These are phyloP conservation scores for Microsporum audouinii DNA, from an alignment of 2,329 filamentous ascomycete species.

Conservation along the genomic window DNA sequence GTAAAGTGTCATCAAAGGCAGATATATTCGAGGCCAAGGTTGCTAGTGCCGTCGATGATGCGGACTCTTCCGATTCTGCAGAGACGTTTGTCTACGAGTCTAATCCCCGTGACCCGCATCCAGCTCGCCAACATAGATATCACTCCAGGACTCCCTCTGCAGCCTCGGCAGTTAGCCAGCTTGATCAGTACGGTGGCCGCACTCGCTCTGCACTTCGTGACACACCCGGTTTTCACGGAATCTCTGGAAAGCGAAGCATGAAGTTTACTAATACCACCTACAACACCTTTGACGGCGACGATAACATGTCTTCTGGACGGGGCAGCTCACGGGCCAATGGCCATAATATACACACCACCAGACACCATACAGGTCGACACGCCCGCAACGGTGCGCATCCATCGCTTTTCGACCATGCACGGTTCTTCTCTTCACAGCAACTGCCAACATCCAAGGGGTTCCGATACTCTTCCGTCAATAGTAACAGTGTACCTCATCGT, in stretches of 20 bases:
- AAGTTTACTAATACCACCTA: constrained; percentile 66
- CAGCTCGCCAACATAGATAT: constrained; percentile 56
- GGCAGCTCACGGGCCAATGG: constrained; percentile 52
- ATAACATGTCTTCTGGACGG: constrained; percentile 52
- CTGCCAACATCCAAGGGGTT: constrained; percentile 54
- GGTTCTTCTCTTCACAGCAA: constrained; percentile 41
- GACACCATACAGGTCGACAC: constrained; percentile 71
- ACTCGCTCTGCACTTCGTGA: constrained; percentile 60
- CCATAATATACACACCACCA: constrained; percentile 51
- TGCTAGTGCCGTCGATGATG: constrained; percentile 88
- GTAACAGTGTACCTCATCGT: constrained; percentile 45
- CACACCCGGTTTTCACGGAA: constrained; percentile 40
- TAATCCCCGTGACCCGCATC: constrained; percentile 58
- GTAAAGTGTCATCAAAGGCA: constrained; percentile 79
- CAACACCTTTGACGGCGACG: constrained; percentile 52
- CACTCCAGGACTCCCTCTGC: constrained; percentile 92
- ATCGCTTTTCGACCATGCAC: constrained; percentile 66
- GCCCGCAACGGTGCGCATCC: constrained; percentile 58
- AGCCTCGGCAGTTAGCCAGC: constrained; percentile 55
- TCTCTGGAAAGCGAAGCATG: constrained; percentile 80
- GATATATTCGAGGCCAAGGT: constrained; percentile 98
- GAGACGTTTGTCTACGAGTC: constrained; percentile 99
- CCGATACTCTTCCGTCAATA: constrained; percentile 38
- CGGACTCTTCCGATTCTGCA: constrained; percentile 91
- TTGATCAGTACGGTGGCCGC: constrained; percentile 37